phyloP scores from a whole-genome alignment of 2,329 filamentous ascomycete species.

The Hypoxylon sp. region DNA sequence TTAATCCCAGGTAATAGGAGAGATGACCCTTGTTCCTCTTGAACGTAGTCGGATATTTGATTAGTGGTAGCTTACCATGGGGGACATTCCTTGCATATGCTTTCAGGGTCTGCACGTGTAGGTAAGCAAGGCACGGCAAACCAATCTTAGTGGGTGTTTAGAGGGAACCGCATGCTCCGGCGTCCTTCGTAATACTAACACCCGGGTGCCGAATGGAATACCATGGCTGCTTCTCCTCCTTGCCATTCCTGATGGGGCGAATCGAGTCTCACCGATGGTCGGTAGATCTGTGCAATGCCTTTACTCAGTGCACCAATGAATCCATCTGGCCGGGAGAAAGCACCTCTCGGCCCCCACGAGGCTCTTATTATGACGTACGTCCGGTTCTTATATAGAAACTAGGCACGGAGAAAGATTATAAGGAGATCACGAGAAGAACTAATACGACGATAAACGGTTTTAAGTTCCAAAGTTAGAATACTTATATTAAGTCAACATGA shows the following conservation, averaged over 20 bases:
- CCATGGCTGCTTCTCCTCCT: neutral
- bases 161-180: too few species aligned
- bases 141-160: neutral
- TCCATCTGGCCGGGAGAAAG: neutral
- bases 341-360: neutral
- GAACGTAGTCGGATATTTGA: neutral
- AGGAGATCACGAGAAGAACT: neutral
- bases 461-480: neutral
- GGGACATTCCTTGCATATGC: slow-evolving; percentile 2
- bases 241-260: neutral
- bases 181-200: too few species aligned
- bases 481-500: neutral
- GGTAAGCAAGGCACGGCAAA: neutral
- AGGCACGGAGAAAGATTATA: neutral
- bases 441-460: neutral
- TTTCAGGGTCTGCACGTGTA: neutral
- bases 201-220: neutral
- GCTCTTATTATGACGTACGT: neutral
- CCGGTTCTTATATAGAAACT: neutral
- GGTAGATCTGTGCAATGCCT: neutral
- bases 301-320: neutral
- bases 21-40: neutral
- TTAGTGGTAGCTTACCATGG: neutral
- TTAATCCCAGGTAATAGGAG: neutral
- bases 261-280: neutral